These are phyloP conservation scores for Fusarium abutilonis DNA, from an alignment of 2,329 filamentous ascomycete species.

Conservation along the genomic window DNA sequence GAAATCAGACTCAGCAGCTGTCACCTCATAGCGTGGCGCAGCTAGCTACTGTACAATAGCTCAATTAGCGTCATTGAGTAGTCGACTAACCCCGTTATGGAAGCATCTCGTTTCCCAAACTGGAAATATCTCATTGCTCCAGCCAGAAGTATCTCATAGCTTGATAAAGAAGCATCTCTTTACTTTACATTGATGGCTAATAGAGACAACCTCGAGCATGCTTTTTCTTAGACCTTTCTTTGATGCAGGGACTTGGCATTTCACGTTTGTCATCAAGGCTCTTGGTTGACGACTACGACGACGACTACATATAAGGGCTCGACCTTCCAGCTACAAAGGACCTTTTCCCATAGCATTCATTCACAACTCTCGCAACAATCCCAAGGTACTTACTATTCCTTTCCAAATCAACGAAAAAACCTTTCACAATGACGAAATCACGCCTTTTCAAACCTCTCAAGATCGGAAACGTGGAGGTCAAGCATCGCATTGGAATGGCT, in stretches of 20 bases:
- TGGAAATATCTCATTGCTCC: not conserved
- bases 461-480: slow-evolving; percentile 52
- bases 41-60: too few species aligned
- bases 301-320: not conserved
- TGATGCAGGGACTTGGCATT: not conserved
- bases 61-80: too few species aligned
- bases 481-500: slow-evolving; percentile 63
- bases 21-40: too few species aligned
- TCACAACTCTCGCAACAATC: not conserved
- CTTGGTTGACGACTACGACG: not conserved
- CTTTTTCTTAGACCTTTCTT: not conserved
- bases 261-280: not conserved
- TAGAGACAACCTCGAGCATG: not conserved
- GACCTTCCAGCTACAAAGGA: not conserved
- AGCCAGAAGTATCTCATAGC: not conserved
- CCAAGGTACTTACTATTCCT: not conserved
- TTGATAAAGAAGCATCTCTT: too few species aligned
- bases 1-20: not conserved
- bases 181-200: not conserved
- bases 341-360: not conserved
- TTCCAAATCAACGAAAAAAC: too few species aligned
- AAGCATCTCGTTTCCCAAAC: slow-evolving; percentile 9
- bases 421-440: slow-evolving; percentile 31
- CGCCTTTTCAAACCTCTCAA: slow-evolving; percentile 56
- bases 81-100: not conserved